Conservation (phyloP, 192 early-diverging fungal genomes). For the Linnemannia elongata region DNA sequence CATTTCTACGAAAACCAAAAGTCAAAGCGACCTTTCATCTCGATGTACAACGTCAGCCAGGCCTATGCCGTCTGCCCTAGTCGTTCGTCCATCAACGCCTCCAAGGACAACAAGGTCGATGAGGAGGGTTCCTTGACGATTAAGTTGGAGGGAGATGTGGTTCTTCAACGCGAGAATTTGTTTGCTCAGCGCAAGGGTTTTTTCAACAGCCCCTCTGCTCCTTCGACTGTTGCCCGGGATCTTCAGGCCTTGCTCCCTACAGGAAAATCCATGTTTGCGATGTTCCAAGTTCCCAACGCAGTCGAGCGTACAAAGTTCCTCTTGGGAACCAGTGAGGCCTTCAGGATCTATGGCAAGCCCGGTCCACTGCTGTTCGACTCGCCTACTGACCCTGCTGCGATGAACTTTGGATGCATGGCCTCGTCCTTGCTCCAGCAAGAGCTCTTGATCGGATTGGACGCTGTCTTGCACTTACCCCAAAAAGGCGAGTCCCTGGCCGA, state of each 20-base stretch:
- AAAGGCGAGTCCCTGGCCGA: conserved; percentile 57
- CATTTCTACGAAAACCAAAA: conserved; percentile 67
- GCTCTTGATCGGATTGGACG: conserved; percentile 48
- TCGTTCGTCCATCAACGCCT: conserved; percentile 41
- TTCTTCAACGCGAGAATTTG: conserved; percentile 50
- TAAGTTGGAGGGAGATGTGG: conserved; percentile 54
- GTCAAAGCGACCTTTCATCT: conserved; percentile 62
- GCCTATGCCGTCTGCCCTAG: conserved; percentile 70
- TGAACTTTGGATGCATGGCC: conserved; percentile 58
- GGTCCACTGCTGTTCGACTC: conserved; percentile 49
- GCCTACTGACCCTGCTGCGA: conserved; percentile 46
- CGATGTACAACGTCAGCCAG: conserved; percentile 66
- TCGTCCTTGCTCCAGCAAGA: conserved; percentile 50
- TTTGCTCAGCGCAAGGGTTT: conserved; percentile 29
- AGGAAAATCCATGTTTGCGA: conserved; percentile 47
- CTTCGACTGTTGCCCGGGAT: conserved; percentile 25
- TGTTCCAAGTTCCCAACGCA: conserved; percentile 47
- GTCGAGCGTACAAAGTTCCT: conserved; percentile 49
- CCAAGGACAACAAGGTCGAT: conserved; percentile 49
- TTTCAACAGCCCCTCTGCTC: conserved; percentile 35
- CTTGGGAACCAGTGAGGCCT: conserved; percentile 47
- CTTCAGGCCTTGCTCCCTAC: conserved; percentile 45
- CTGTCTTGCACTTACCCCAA: conserved; percentile 49
- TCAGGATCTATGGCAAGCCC: conserved; percentile 54
- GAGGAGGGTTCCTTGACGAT: conserved; percentile 52